phyloP scores from a whole-genome alignment of 441 rosid species.

The Aleurites moluccanus region DNA sequence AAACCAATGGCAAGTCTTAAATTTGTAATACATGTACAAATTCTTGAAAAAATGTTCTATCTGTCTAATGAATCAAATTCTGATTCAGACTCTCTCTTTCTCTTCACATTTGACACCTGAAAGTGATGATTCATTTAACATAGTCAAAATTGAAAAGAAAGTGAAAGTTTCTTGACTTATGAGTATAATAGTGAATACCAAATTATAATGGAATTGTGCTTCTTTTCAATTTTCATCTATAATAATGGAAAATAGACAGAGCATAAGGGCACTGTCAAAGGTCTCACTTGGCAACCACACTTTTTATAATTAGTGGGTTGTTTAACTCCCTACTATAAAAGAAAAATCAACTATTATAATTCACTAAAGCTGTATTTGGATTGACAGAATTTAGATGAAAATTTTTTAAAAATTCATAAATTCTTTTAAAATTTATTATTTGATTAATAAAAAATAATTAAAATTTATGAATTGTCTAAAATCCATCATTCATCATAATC shows the following conservation, averaged over 20 bases:
- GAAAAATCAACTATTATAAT: no score
- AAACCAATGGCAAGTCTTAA: background rate
- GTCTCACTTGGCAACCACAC: background rate
- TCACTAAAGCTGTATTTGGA: no score
- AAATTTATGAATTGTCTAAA: no score
- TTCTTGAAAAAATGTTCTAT: background rate
- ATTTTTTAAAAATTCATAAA: no score
- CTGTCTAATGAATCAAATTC: background rate
- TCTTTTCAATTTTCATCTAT: background rate
- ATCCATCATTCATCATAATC: no score
- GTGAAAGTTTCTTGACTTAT: conserved; percentile 5
- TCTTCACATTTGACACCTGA: background rate
- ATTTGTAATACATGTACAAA: background rate
- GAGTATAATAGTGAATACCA: background rate
- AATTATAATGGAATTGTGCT: background rate
- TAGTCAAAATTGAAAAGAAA: background rate
- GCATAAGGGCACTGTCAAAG: background rate
- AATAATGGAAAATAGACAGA: conserved; percentile 2
- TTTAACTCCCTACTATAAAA: no score
- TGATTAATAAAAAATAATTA: no score
- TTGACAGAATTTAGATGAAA: no score
- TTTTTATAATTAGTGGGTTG: conserved; percentile 6
- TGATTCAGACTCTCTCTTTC: background rate
- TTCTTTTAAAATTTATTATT: no score
- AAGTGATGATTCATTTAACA: background rate